phyloP scores from a whole-genome alignment of 2,329 filamentous ascomycete genomes.

The Trichoderma lentiforme region DNA sequence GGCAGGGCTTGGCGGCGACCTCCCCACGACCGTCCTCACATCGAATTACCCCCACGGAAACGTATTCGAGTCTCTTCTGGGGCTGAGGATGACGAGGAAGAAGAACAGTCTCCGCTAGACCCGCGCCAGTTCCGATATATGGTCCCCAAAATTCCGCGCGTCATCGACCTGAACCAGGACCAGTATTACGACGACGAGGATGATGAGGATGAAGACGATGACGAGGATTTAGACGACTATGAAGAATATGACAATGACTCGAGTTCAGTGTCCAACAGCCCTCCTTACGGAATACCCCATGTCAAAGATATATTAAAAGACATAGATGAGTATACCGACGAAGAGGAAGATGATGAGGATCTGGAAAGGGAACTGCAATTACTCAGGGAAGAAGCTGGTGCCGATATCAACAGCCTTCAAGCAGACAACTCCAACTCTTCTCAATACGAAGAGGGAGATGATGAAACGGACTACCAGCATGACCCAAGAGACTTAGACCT shows the following conservation, averaged over 20 bases:
- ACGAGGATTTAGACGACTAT: constrained; percentile 16
- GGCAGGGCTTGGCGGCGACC: constrained; percentile 66
- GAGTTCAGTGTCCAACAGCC: background rate
- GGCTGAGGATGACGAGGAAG: constrained; percentile 38
- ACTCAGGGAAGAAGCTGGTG: background rate
- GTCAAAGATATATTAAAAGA: background rate
- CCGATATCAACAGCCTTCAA: background rate
- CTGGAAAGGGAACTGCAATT: background rate
- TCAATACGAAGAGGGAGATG: constrained; percentile 22
- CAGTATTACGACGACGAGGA: constrained; percentile 24
- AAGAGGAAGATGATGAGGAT: constrained; percentile 8
- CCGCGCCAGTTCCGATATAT: background rate
- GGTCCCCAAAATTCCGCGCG: background rate
- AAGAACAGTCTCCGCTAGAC: constrained; percentile 1
- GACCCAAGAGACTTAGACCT: constrained; percentile 24
- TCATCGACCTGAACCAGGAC: constrained; percentile 26
- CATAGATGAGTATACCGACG: background rate
- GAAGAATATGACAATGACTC: background rate
- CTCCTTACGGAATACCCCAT: background rate
- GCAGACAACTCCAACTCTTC: background rate
- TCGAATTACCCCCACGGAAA: constrained; percentile 73
- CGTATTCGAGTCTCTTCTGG: constrained; percentile 51
- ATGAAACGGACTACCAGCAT: constrained; percentile 21
- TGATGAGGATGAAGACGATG: constrained; percentile 20
- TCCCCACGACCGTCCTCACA: constrained; percentile 58